phyloP scores from a whole-genome alignment of 1,139 yeast species.

The Meyerozyma athensensis region DNA sequence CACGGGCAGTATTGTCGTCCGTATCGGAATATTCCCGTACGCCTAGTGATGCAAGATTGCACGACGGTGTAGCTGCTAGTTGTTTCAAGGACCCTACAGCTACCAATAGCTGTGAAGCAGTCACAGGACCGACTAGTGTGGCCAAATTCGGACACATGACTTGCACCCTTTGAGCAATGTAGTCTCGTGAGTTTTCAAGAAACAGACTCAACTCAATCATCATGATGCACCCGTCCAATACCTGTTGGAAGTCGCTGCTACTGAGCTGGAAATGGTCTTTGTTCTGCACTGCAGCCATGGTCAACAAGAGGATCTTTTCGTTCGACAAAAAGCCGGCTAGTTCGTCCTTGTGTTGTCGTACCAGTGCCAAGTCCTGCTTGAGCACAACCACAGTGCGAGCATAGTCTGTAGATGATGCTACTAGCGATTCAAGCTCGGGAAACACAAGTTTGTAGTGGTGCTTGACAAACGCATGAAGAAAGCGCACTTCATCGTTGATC shows the following conservation, averaged over 20 bases:
- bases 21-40: constrained; percentile 47
- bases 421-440: constrained; percentile 64
- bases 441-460: constrained; percentile 57
- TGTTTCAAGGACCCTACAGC: constrained; percentile 69
- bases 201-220: constrained; percentile 44
- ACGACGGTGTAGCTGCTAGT: constrained; percentile 69
- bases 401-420: constrained; percentile 63
- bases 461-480: constrained; percentile 48
- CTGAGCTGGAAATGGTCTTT: constrained; percentile 21
- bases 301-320: constrained; percentile 67
- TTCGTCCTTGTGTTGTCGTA: constrained; percentile 27
- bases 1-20: constrained; percentile 15
- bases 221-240: constrained; percentile 45
- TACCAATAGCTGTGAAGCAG: constrained; percentile 72
- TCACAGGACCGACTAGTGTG: constrained; percentile 64
- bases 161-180: constrained; percentile 53
- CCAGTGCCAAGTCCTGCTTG: constrained; percentile 44
- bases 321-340: constrained; percentile 43
- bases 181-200: constrained; percentile 41
- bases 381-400: constrained; percentile 49
- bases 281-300: constrained; percentile 61
- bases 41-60: constrained; percentile 80
- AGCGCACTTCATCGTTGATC: constrained; percentile 51
- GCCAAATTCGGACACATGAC: constrained; percentile 77
- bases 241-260: constrained; percentile 30